phyloP scores from a whole-genome alignment of 345 rosid genomes.

The Rubroshorea leprosula region DNA sequence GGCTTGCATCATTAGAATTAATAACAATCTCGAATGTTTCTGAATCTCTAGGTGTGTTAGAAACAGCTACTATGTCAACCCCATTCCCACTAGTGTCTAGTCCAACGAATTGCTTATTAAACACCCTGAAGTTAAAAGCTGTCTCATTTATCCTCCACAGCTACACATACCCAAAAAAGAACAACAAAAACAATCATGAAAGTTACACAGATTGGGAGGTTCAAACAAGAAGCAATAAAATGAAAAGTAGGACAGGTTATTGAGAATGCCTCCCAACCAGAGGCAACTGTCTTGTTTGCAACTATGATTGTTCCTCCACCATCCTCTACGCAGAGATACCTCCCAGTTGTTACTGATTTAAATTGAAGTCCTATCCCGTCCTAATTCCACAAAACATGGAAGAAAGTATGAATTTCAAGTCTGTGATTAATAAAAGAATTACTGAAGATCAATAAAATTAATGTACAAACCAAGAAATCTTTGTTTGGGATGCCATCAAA shows the following conservation, averaged over 20 bases:
- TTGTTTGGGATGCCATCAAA: slow-evolving; percentile 53
- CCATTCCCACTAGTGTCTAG: slow-evolving; percentile 26
- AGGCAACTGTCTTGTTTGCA: slow-evolving; percentile 37
- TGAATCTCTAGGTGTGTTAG: slow-evolving; percentile 16
- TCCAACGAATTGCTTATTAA: slow-evolving; percentile 36
- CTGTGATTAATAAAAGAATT: not conserved
- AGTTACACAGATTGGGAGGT: no score
- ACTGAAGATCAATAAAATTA: not conserved
- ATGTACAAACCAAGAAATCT: slow-evolving; percentile 43
- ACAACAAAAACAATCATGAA: not conserved
- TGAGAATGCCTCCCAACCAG: slow-evolving; percentile 49
- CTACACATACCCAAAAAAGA: not conserved
- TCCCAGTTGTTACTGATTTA: slow-evolving; percentile 42
- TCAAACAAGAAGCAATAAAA: no score
- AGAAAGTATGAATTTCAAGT: no score
- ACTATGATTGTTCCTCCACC: slow-evolving; percentile 48
- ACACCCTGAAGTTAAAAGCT: slow-evolving; percentile 13
- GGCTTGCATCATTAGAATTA: slow-evolving; percentile 20
- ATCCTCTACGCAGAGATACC: slow-evolving; percentile 41
- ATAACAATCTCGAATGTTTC: slow-evolving; percentile 48
- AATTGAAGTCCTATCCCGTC: slow-evolving; percentile 53
- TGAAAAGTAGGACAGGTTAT: slow-evolving; percentile 11
- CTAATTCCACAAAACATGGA: slow-evolving; percentile 14
- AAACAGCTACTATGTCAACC: slow-evolving; percentile 29
- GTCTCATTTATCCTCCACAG: slow-evolving; percentile 9